These are phyloP conservation scores for Pichia sp. DNA, from an alignment of 1,139 yeast genomes.

Conservation along the genomic window DNA sequence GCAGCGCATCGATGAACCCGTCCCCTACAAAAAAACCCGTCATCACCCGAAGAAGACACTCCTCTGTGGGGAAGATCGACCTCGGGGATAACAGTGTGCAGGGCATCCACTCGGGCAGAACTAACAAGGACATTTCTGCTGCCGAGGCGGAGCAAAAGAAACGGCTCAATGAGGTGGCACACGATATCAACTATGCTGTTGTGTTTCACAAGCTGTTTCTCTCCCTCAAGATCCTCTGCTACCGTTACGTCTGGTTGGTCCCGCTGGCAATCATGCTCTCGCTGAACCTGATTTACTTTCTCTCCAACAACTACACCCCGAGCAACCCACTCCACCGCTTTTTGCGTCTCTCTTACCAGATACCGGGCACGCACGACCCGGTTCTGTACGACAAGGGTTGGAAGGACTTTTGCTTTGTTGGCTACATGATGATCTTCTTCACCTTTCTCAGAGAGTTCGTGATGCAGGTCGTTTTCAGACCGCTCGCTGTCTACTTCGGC, in stretches of 20 bases:
- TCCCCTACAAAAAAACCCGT: not conserved
- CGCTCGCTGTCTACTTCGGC: constrained; percentile 57
- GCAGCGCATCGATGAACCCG: not conserved
- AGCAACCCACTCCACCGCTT: constrained; percentile 63
- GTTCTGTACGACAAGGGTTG: constrained; percentile 75
- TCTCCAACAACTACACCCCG: constrained; percentile 51
- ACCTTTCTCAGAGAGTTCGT: constrained; percentile 86
- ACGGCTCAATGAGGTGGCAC: constrained; percentile 26
- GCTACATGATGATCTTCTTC: constrained; percentile 78
- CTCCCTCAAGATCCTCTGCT: constrained; percentile 56
- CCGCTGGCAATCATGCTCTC: constrained; percentile 51
- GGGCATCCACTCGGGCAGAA: constrained; percentile 46
- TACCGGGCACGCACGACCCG: constrained; percentile 45
- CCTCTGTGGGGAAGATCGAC: constrained; percentile 55
- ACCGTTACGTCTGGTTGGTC: constrained; percentile 75
- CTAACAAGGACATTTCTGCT: constrained; percentile 36
- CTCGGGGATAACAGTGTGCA: constrained; percentile 58
- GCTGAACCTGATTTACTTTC: constrained; percentile 40
- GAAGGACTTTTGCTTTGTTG: constrained; percentile 76
- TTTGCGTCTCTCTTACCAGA: constrained; percentile 64
- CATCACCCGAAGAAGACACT: constrained; percentile 36
- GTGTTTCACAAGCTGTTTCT: constrained; percentile 48
- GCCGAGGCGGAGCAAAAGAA: constrained; percentile 36
- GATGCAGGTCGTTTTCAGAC: constrained; percentile 78
- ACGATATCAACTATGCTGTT: constrained; percentile 37